phyloP scores from a whole-genome alignment of 768 basidiomycete species.

The Lactarius indigo region DNA sequence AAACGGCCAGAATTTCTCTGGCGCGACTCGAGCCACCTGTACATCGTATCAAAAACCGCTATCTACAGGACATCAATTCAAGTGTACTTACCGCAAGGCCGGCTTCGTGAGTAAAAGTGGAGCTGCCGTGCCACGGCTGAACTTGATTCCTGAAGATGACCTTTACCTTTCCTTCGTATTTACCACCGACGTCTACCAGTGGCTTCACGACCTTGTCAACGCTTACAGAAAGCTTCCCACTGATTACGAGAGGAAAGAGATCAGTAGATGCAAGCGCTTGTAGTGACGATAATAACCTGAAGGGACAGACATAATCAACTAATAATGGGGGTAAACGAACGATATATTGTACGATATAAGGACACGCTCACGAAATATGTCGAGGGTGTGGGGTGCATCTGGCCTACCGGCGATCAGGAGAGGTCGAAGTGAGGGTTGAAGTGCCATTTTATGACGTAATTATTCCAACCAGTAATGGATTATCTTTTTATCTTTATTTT shows the following conservation, averaged over 20 bases:
- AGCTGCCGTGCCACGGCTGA: slow-evolving; percentile 78
- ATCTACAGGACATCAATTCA: background rate
- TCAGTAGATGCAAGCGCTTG: background rate
- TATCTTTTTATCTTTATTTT: background rate
- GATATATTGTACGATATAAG: background rate
- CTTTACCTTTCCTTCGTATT: slow-evolving; percentile 71
- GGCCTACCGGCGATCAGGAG: slow-evolving; percentile 56
- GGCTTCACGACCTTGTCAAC: slow-evolving; percentile 63
- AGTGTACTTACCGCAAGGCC: slow-evolving; percentile 60
- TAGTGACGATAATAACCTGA: slow-evolving; percentile 43
- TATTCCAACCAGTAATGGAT: background rate
- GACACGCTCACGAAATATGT: slow-evolving; percentile 61
- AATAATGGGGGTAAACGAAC: background rate
- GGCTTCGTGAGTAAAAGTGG: slow-evolving; percentile 77
- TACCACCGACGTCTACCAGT: slow-evolving; percentile 51
- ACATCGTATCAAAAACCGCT: background rate
- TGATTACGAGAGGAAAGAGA: slow-evolving; percentile 27
- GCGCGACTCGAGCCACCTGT: slow-evolving; percentile 66
- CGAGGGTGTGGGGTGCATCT: slow-evolving; percentile 71
- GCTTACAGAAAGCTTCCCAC: slow-evolving; percentile 57
- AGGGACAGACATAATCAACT: slow-evolving; percentile 91
- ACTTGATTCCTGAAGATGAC: slow-evolving; percentile 66
- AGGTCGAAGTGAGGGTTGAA: slow-evolving; percentile 69
- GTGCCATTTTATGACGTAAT: slow-evolving; percentile 51
- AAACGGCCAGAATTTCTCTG: slow-evolving; percentile 79